Conservation (phyloP, 768 basidiomycete species). For the Termitomyces sp. region DNA sequence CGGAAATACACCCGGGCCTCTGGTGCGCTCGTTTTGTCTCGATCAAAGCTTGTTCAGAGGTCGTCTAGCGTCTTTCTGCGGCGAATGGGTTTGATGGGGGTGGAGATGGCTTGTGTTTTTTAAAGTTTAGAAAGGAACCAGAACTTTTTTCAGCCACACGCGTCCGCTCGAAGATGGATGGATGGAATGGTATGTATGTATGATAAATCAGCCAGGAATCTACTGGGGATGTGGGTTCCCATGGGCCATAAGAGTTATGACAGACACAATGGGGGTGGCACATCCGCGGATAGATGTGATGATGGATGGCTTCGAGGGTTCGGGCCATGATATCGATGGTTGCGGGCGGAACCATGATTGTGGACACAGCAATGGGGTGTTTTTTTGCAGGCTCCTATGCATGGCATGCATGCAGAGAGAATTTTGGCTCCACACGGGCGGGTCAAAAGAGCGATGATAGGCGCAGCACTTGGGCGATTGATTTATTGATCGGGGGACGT, state of each 20-base stretch:
- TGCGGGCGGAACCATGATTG: no score
- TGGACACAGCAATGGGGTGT: no score
- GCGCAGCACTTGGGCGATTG: background rate
- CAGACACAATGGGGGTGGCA: background rate
- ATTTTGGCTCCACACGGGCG: background rate
- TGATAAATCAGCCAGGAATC: background rate
- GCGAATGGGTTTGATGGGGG: background rate
- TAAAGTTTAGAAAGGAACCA: background rate
- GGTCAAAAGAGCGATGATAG: background rate
- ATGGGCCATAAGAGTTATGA: background rate
- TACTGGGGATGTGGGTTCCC: background rate
- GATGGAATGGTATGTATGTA: no score
- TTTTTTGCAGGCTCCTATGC: no score
- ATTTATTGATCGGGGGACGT: background rate
- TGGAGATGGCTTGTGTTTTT: background rate
- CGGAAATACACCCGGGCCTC: background rate
- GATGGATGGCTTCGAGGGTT: no score
- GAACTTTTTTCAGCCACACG: background rate
- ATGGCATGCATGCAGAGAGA: background rate
- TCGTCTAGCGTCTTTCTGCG: background rate
- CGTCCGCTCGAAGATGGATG: no score
- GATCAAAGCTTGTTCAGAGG: background rate
- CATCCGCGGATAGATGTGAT: background rate
- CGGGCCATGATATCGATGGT: no score
- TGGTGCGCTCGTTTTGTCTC: background rate